These are phyloP conservation scores for Vickermania spadyakhi DNA, from an alignment of 208 protist species.

Conservation along the genomic window DNA sequence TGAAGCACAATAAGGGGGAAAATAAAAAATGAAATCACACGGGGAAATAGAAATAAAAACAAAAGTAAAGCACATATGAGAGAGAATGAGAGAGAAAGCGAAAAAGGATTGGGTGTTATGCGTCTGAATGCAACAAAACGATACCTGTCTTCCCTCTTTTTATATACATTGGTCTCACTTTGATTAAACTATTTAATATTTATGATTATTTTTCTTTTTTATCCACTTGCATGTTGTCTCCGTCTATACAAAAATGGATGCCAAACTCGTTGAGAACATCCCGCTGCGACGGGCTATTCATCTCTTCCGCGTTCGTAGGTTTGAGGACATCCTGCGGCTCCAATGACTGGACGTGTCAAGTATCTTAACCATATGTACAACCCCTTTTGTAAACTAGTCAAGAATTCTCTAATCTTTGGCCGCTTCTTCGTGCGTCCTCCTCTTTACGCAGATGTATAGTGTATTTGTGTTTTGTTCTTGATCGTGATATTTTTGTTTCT, in stretches of 20 bases:
- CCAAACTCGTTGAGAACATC: too few species aligned
- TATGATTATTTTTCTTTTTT: slow-evolving; percentile 9
- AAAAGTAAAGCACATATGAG: neutral
- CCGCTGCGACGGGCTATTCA: too few species aligned
- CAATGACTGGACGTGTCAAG: too few species aligned
- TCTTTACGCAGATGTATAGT: too few species aligned
- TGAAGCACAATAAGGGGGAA: neutral
- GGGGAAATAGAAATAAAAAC: neutral
- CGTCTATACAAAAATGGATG: too few species aligned
- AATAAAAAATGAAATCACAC: neutral
- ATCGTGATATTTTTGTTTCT: slow-evolving; percentile 6
- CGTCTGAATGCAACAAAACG: neutral
- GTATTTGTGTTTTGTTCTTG: slow-evolving; percentile 7
- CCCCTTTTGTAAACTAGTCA: too few species aligned
- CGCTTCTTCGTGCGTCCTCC: too few species aligned
- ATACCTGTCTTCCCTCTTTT: slow-evolving; percentile 6
- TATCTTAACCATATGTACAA: too few species aligned
- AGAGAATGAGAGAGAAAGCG: neutral
- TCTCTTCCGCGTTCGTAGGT: too few species aligned
- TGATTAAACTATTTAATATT: slow-evolving; percentile 2
- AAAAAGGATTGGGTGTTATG: neutral
- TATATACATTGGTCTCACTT: too few species aligned
- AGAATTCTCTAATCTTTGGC: too few species aligned
- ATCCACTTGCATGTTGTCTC: slow-evolving; percentile 3
- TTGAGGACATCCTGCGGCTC: too few species aligned